Evolutionary conservation across 805 yeast species (phyloP), one percentile per base, ranked within the genome.

Genomic region (Candida peoriensis): DNA sequence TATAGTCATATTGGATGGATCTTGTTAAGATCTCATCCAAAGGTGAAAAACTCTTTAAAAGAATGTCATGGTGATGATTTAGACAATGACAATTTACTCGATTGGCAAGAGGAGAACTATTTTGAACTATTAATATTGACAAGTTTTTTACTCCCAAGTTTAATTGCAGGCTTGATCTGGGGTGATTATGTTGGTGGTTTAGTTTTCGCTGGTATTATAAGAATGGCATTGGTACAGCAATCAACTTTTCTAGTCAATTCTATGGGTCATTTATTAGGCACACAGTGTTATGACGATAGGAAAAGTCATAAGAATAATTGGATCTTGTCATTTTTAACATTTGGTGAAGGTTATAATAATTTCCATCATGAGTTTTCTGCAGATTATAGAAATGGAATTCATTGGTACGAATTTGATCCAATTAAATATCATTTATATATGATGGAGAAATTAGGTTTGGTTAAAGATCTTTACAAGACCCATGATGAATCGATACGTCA

Each of bases 341-440:
- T 82, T 53, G 97, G 97, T 10, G 96, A 89, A 61, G 90, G 95
- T 5, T 78, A 78, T 60, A 94, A 87, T 59, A 89, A 88, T 62
- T 90, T 83, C 64, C 97, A 89, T 63, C 96, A 90, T 63, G 96
- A 87, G 62, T 89, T 89, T 60, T 95, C 96, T 6, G 78, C 82
- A 44, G 97, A 89, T 60, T 88, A 81, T 62, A 70, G 96, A 42
- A 78, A 78, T 46, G 85, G 88, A 6, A 63, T 74, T 37, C 73
- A 76, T 42, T 70, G 79, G 73, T 78, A 77, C 59, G 80, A 81
- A 30, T 81, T 76, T 58, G 97, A 89, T 58, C 96, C 97, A 9
- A 81, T 94, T 26, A 88, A 85, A 64, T 77, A 86, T 80, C 65
- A 76, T 33, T 68, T 89, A 35, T 36, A 32, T 3, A 20, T 65